phyloP scores from a whole-genome alignment of 2,329 filamentous ascomycete genomes.

The Didymosphaeria variabile region DNA sequence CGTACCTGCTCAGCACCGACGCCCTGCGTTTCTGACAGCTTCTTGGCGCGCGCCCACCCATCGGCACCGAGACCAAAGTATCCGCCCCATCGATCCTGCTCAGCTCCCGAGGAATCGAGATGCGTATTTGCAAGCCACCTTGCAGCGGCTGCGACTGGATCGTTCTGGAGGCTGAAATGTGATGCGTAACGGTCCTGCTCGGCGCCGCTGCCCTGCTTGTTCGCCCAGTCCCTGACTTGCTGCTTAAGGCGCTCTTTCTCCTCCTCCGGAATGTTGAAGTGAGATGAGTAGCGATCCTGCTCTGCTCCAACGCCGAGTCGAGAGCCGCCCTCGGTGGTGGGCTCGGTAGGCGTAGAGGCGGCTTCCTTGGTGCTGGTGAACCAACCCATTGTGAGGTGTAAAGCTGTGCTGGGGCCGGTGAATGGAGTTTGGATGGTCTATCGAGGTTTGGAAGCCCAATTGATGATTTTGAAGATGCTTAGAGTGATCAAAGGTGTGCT shows the following conservation, averaged over 20 bases:
- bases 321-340: conserved; percentile 19
- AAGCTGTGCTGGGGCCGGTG: not conserved
- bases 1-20: conserved; percentile 47
- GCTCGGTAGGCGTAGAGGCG: conserved; percentile 10
- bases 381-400: conserved; percentile 20
- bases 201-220: conserved; percentile 36
- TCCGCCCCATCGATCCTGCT: conserved; percentile 31
- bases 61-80: conserved; percentile 41
- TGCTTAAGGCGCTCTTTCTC: conserved; percentile 32
- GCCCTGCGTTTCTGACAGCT: conserved; percentile 39
- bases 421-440: not conserved
- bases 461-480: not conserved
- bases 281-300: conserved; percentile 39
- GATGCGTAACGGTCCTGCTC: conserved; percentile 44
- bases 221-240: conserved; percentile 23
- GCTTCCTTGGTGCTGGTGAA: conserved; percentile 23
- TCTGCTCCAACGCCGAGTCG: conserved; percentile 42
- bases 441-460: not conserved
- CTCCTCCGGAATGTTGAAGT: conserved; percentile 27
- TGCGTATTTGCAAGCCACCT: conserved; percentile 29
- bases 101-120: conserved; percentile 31
- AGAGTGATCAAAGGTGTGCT: not conserved
- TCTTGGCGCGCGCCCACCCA: conserved; percentile 40
- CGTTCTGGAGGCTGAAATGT: conserved; percentile 40
- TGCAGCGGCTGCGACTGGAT: conserved; percentile 37